Percentiles rank a stretch among this genome's conserved stretches.
phyloP scores from a whole-genome alignment of 768 basidiomycete genomes.

The Pleurotus tuber-regium region DNA sequence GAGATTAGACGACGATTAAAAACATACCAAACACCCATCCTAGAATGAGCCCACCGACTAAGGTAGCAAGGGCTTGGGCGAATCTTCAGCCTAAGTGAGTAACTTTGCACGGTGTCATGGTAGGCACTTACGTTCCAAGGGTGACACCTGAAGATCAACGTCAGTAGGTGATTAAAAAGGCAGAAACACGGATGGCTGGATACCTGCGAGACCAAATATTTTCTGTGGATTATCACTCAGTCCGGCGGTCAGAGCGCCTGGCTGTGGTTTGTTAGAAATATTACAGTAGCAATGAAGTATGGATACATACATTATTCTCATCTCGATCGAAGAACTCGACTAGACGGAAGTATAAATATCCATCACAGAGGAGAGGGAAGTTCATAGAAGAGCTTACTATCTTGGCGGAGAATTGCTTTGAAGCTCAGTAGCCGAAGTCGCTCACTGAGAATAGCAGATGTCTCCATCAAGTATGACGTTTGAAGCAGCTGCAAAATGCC shows the following conservation, averaged over 20 bases:
- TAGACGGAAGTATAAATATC: constrained; percentile 21
- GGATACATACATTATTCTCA: constrained; percentile 60
- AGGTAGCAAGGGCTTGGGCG: constrained; percentile 71
- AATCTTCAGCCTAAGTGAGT: constrained; percentile 43
- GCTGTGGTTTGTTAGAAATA: constrained; percentile 31
- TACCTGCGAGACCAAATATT: constrained; percentile 83
- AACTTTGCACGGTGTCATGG: background rate
- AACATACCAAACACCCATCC: constrained; percentile 73
- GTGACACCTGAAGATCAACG: no score
- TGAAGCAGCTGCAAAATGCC: constrained; percentile 61
- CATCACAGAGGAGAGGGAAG: background rate
- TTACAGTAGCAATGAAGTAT: background rate
- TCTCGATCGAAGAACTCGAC: constrained; percentile 90
- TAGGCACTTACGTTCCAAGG: constrained; percentile 61
- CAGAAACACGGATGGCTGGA: no score
- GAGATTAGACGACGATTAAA: no score
- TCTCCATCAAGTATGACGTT: constrained; percentile 67
- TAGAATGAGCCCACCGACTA: constrained; percentile 69
- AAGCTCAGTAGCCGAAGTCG: constrained; percentile 74
- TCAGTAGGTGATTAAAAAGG: no score
- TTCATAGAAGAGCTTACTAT: constrained; percentile 49
- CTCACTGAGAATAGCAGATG: constrained; percentile 68
- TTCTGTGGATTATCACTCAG: constrained; percentile 89
- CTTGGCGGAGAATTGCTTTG: constrained; percentile 82
- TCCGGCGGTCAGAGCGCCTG: constrained; percentile 75